Evolutionary conservation across 352 stramenopile species (phyloP), one percentile per base, ranked within the genome.

Genomic region (Phytophthora pluvialis): DNA sequence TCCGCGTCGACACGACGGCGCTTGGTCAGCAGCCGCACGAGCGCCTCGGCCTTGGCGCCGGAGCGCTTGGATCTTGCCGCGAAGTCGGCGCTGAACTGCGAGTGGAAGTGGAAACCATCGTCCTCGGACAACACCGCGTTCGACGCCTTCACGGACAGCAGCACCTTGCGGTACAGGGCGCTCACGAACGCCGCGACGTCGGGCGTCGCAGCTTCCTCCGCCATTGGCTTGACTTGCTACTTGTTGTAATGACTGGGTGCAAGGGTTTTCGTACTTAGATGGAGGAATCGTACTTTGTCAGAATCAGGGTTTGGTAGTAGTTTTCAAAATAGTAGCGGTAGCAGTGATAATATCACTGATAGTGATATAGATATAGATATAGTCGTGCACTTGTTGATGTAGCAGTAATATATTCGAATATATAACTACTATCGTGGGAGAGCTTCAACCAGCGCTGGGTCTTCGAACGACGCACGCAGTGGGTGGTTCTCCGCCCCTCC

Each of bases 51-150:
- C 12, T 80, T 80, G 8, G 76, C 70, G 4, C 80, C 66, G 4
- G 72, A 75, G 16, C 52, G 29, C 16, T 76, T 72, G 44, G 77
- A 72, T 16, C 77, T 66, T 9, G 72, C 28, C 5, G 73, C 59
- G 45, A 93, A 93, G 10, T 74, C 76, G 39, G 70, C 46, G 65
- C 78, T 93, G 67, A 94, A 94, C 61, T 91, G 83, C 61, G 64
- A 67, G 66, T 95, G 84, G 69, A 83, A 95, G 65, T 95, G 80
- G 59, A 89, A 95, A 29, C 90, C 88, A 56, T 95, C 88, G 54
- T 95, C 84, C 51, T 93, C 86, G 7, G 70, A 90, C 18, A 81
- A 77, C 18, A 95, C 72, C 0, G 51, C 81, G 67, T 95, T 95
- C 39, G 88, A 92, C 7, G 85, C 88, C 71, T 95, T 95, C 16